phyloP scores from a whole-genome alignment of 2,329 filamentous ascomycete species.

The Clarireedia hainanense region DNA sequence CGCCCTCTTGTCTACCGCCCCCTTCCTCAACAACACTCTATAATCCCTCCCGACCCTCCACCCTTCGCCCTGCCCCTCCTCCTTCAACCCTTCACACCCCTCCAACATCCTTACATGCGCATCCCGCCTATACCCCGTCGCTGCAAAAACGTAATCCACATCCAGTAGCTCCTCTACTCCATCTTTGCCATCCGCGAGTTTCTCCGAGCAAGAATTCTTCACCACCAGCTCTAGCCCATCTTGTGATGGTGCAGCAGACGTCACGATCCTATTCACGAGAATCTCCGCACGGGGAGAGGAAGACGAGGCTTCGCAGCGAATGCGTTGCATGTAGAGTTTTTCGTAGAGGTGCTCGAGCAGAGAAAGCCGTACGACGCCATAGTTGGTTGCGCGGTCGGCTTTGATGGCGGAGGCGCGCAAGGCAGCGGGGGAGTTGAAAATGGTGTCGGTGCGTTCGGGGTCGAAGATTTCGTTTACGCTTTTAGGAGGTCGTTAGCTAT shows the following conservation, averaged over 20 bases:
- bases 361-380: slow-evolving; percentile 85
- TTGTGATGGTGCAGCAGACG: slow-evolving; percentile 4
- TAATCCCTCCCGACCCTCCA: slow-evolving; percentile 74
- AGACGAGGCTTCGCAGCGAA: slow-evolving; percentile 57
- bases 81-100: slow-evolving; percentile 57
- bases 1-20: slow-evolving; percentile 58
- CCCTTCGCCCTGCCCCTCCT: slow-evolving; percentile 36
- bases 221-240: slow-evolving; percentile 27
- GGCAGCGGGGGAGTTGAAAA: slow-evolving; percentile 59
- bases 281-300: slow-evolving; percentile 76
- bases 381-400: slow-evolving; percentile 80
- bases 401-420: slow-evolving; percentile 52
- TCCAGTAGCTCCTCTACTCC: slow-evolving; percentile 39
- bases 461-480: slow-evolving; percentile 97
- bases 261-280: slow-evolving; percentile 57
- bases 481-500: slow-evolving; percentile 3
- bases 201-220: slow-evolving; percentile 23
- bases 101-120: slow-evolving; percentile 72
- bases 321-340: slow-evolving; percentile 74
- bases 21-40: slow-evolving; percentile 60
- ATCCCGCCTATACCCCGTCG: slow-evolving; percentile 77
- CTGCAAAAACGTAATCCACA: slow-evolving; percentile 73
- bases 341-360: slow-evolving; percentile 86
- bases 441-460: slow-evolving; percentile 69
- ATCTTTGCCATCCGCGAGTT: slow-evolving; percentile 30